Evolutionary conservation across 2,329 filamentous ascomycete genomes (phyloP).

Genomic region (Aureobasidium subglaciale): DNA sequence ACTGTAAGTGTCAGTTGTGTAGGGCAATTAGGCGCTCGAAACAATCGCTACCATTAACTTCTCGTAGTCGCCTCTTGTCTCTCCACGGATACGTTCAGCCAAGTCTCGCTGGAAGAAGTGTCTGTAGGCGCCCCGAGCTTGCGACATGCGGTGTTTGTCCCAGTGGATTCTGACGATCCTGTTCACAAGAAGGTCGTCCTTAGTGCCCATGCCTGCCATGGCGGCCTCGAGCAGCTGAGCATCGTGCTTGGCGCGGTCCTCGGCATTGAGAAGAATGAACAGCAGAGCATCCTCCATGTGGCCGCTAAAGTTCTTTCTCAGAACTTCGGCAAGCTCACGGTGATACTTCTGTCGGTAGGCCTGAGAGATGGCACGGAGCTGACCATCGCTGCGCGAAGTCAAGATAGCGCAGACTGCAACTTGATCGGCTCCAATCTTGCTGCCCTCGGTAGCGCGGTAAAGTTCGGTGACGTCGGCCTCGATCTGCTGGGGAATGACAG

Average conservation of each 20-base stretch:
- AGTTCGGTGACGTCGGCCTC: constrained; percentile 70
- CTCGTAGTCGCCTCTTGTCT: constrained; percentile 81
- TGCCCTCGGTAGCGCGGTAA: constrained; percentile 68
- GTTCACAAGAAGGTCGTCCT: constrained; percentile 70
- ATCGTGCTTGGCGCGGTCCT: constrained; percentile 77
- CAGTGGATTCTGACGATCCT: constrained; percentile 79
- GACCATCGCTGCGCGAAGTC: constrained; percentile 66
- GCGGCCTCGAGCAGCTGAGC: constrained; percentile 74
- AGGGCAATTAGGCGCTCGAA: constrained; percentile 13
- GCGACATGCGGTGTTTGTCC: constrained; percentile 66
- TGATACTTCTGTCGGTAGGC: constrained; percentile 69
- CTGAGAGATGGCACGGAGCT: constrained; percentile 73
- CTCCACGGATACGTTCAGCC: constrained; percentile 62
- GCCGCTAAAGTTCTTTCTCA: constrained; percentile 78
- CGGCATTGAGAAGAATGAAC: constrained; percentile 67
- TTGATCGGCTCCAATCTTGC: constrained; percentile 65
- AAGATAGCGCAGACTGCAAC: constrained; percentile 73
- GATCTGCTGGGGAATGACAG: constrained; percentile 64
- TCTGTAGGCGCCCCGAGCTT: constrained; percentile 72
- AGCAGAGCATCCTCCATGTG: constrained; percentile 86
- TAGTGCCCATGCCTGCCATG: constrained; percentile 83
- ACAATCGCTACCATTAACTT: constrained; percentile 59
- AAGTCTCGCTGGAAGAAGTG: constrained; percentile 63
- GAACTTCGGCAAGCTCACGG: constrained; percentile 61
- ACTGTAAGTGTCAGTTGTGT: not conserved